Evolutionary conservation across 768 basidiomycete species (phyloP), one percentile per base, ranked within the genome.

Genomic region (Phanerochaete sordida): DNA sequence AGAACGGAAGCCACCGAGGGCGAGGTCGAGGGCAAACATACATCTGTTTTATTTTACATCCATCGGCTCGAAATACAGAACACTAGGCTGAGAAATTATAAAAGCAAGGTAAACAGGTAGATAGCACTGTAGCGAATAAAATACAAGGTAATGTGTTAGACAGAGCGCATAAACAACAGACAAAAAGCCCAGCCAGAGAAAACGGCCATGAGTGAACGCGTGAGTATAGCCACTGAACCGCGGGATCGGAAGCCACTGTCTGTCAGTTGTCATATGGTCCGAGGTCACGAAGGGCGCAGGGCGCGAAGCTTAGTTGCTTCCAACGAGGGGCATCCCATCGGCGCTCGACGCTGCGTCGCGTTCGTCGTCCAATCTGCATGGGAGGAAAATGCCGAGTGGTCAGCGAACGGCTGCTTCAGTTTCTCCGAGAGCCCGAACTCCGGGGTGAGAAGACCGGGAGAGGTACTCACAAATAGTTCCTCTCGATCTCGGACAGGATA

Each of bases 401-500:
- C 33, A 55, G 54, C 37, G 39, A 19, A 21, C 39, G 37, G 27
- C 23, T 23, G 35, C 56, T 39, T 44, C 54, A 8, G 51, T 55
- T 49, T 59, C 53, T 44, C 51, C 52, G 28, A 35, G n/a, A 58
- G 61, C 35, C 45, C 43, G 47, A 23, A 11, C 39, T 43, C 39
- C 39, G 39, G 19, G 39, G 39, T 12, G 8, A 19, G 30, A 28
- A 37, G 56, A 27, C n/a, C 46, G 23, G 39, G 46, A 11, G 39
- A 33, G 37, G 33, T 50, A 81, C 83, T 69, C 66, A 90, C 87
- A 91, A 74, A 78, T 95, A 95, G 73, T 95, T 91, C 63, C 89
- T 79, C 69, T 95, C 94, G 65, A 96, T 94, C 76, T 95, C 94
- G 37, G 88, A 91, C 46, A 96, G 73, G 64, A 96, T 94, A 54